These are phyloP conservation scores for Lobosporangium transversale DNA, from an alignment of 192 early-diverging fungal species.

Conservation along the genomic window DNA sequence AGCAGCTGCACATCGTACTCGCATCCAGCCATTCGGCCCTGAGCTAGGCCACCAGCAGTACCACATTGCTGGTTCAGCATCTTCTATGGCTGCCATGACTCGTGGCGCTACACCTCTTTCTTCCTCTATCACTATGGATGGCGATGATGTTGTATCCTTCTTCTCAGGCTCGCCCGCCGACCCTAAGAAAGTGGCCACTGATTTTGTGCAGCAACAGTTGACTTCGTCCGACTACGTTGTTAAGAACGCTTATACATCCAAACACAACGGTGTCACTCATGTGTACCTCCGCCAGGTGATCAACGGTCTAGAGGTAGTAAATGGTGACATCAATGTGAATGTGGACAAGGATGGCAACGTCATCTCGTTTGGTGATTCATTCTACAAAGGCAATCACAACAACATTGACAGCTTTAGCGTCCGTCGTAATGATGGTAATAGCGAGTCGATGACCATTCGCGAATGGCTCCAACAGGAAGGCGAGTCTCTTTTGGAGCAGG, in stretches of 20 bases:
- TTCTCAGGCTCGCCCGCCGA: slow-evolving; percentile 22
- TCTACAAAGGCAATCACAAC: slow-evolving; percentile 52
- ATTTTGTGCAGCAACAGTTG: slow-evolving; percentile 57
- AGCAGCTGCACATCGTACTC: slow-evolving; percentile 27
- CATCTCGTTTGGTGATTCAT: slow-evolving; percentile 80
- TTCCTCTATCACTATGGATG: background rate
- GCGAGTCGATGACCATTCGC: slow-evolving; percentile 59
- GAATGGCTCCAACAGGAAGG: slow-evolving; percentile 54
- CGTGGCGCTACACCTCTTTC: too few species aligned
- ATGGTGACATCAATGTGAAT: slow-evolving; percentile 89
- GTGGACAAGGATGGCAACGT: slow-evolving; percentile 70
- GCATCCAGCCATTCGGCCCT: slow-evolving; percentile 52
- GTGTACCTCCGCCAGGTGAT: slow-evolving; percentile 82
- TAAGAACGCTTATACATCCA: slow-evolving; percentile 74
- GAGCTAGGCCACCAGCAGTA: slow-evolving; percentile 46
- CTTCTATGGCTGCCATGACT: too few species aligned
- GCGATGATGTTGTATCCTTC: background rate
- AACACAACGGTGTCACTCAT: slow-evolving; percentile 83
- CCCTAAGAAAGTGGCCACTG: slow-evolving; percentile 56
- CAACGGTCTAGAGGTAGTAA: slow-evolving; percentile 77
- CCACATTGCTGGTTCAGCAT: slow-evolving; percentile 5
- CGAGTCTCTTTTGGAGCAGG: slow-evolving; percentile 23
- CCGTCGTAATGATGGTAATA: too few species aligned
- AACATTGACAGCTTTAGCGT: too few species aligned
- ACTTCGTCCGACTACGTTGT: slow-evolving; percentile 63